Base-by-base conservation (phyloP, 495 filamentous ascomycete genomes). In the Hypomontagnella submonticulosa region DNA sequence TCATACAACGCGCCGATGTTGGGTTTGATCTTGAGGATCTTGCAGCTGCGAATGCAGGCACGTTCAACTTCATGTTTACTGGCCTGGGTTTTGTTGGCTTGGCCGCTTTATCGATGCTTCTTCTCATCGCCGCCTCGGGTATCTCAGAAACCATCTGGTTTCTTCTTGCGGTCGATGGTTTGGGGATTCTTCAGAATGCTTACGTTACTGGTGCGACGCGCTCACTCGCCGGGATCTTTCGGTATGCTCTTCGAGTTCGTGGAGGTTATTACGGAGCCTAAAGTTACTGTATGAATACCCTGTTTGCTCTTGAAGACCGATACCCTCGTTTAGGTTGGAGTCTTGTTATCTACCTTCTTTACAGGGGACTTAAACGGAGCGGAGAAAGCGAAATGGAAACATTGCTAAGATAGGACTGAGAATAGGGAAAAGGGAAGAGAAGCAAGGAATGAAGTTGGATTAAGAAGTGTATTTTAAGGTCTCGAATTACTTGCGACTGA, bases 11-110 rank as follows among this genome's bases (percentile, higher is more conserved):
- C 0, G 57, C 63, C 3, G 75, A 76, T 0, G n/a, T 49, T 0
- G 76, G 79, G 11, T 60, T 84, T n/a, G 71, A 83, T 57, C 64
- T 84, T 3, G 81, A 85, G 59, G 79, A 80, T 59, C 66, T 85
- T 3, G 80, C 81, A 1, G 42, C 38, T 8, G 57, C 43, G 0
- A 40, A 44, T 10, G 20, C 20, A 12, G 40, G 23, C 9, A 15
- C 40, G 4, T 15, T 44, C 9, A 33, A 20, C 12, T 43, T 20
- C 1, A 5, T 8, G 32, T n/a, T 32, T 12, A 34, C 27, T 8
- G 32, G 38, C 4, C 13, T 43, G 3, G 13, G 2, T 20, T 5
- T 56, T 20, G 3, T 59, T 1, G 49, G 55, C 6, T 38, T 79
- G 16, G 71, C 73, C n/a, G 44, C 75, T 4, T 51, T 81, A 16